Base-by-base conservation (phyloP, 768 basidiomycete genomes). In the Amanita jacksonii region DNA sequence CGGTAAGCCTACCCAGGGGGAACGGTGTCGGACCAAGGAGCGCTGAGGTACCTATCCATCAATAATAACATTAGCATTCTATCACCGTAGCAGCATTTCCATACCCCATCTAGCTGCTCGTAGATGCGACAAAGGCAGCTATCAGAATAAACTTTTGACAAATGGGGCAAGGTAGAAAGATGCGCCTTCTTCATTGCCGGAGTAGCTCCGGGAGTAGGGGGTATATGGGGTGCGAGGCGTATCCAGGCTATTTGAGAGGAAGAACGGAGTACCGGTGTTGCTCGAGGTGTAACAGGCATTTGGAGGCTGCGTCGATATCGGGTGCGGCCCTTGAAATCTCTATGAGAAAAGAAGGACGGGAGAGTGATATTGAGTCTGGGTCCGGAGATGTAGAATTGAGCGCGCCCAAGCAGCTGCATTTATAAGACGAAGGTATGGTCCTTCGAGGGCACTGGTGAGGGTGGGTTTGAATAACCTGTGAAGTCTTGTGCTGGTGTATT, bases 111-210 rank as follows among this genome's bases (percentile, higher is more conserved):
- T n/a, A n/a, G n/a, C n/a, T n/a, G 54, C 93, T 96, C 32, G 81
- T 84, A 32, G 87, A 88, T 4, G 89, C 87, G 31, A 91, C 61
- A 55, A 81, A 94, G 1, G 81, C 75, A 0, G 86, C 83, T 3
- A 91, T 59, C 4, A 92, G 62, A 16, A 91, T 68, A 52, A 78
- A 90, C 54, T 83, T n/a, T 84, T 18, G 79, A 77, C 69, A 85
- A 75, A 3, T 73, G 71, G 1, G 82, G 79, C 27, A 84, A 64
- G 15, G 65, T 60, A 57, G 57, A 12, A 67, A 54, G 20, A 53
- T 55, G 25, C n/a, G n/a, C n/a, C 18, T 4, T 19, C 28, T 9
- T 12, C 18, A 25, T 38, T 13, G 15, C 16, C 15, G 10, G 34
- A 3, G 16, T 31, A 35, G 19, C 18, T 32, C 16, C 20, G 25